Percentiles rank a stretch among this genome's conserved stretches.
phyloP scores from a whole-genome alignment of 495 filamentous ascomycete genomes.

The Aspergillus taichungensis region DNA sequence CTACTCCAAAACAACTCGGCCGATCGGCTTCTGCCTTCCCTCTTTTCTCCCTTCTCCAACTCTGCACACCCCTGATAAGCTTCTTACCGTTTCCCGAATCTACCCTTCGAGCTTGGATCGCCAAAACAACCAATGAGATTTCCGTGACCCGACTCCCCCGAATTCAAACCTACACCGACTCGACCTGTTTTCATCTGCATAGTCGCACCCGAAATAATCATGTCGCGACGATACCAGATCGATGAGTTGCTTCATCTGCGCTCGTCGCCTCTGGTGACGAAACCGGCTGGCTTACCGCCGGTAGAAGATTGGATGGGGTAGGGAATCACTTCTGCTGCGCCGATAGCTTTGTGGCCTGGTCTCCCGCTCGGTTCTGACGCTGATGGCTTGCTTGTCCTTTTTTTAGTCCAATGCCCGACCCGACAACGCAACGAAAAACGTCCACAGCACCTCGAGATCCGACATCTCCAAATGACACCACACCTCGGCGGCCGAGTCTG shows the following conservation, averaged over 20 bases:
- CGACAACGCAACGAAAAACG: constrained; percentile 39
- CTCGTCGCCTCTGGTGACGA: constrained; percentile 75
- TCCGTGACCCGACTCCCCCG: background rate
- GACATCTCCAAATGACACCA: constrained; percentile 30
- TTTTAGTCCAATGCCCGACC: constrained; percentile 36
- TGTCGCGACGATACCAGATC: constrained; percentile 63
- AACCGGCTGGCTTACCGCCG: constrained; percentile 72
- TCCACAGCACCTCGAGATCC: constrained; percentile 31
- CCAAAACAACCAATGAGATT: constrained; percentile 25
- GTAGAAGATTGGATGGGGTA: constrained; percentile 99
- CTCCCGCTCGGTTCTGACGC: constrained; percentile 10
- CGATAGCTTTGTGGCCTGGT: constrained; percentile 8
- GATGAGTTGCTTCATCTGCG: constrained; percentile 71
- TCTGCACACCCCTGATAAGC: background rate
- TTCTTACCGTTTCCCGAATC: too few relatives aligned
- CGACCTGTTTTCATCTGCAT: constrained; percentile 17
- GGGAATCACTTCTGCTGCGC: constrained; percentile 10
- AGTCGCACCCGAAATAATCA: constrained; percentile 26
- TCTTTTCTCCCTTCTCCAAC: constrained; percentile 1
- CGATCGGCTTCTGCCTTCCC: background rate
- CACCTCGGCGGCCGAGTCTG: constrained; percentile 46
- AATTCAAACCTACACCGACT: constrained; percentile 9
- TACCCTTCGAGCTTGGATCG: too few relatives aligned
- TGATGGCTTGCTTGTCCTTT: constrained; percentile 13
- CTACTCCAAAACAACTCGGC: background rate